Conservation (phyloP, 2,329 filamentous ascomycete genomes). For the Rutstroemia sp. region DNA sequence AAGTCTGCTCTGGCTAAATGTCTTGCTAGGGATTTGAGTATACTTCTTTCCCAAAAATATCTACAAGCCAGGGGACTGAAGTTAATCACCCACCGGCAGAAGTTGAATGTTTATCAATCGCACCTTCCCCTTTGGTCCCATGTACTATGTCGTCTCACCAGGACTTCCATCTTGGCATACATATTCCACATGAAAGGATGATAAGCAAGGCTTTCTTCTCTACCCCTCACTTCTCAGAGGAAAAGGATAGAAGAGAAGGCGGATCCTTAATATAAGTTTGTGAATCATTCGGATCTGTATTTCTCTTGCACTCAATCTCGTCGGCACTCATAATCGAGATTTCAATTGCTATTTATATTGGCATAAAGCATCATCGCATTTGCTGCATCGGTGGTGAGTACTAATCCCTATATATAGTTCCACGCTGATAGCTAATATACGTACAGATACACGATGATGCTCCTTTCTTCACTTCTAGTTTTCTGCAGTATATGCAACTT, state of each 20-base stretch:
- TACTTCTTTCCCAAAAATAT: no score
- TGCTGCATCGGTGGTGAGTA: background rate
- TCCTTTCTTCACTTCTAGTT: background rate
- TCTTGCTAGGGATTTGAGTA: no score
- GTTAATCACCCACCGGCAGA: no score
- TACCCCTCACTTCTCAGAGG: background rate
- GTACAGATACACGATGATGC: constrained; percentile 4
- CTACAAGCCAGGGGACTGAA: no score
- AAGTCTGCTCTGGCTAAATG: no score
- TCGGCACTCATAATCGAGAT: no score
- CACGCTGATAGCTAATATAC: background rate
- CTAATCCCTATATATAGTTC: background rate
- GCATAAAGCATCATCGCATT: no score
- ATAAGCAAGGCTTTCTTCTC: background rate
- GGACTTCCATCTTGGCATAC: background rate
- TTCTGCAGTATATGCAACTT: constrained; percentile 6
- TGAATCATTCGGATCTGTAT: background rate
- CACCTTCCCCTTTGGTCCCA: background rate
- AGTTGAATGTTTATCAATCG: background rate
- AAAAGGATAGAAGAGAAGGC: background rate
- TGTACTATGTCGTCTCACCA: no score
- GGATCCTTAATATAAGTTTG: background rate
- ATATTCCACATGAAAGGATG: background rate
- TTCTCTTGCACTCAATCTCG: no score
- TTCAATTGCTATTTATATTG: no score